phyloP scores from a whole-genome alignment of 306 rosid genomes.

The Rosa rugosa region DNA sequence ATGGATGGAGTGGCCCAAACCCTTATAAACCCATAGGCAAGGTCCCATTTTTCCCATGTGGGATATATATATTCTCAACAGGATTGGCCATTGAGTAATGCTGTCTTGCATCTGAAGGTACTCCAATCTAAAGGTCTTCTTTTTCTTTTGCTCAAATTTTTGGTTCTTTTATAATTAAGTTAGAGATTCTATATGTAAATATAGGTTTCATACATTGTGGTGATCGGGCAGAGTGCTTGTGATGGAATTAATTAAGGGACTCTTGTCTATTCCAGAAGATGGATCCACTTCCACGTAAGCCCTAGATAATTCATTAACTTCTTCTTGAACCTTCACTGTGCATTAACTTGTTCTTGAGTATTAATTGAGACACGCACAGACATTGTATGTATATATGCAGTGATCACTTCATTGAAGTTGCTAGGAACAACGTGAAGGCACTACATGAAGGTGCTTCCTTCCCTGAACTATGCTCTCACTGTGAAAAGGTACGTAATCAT shows the following conservation, averaged over 20 bases:
- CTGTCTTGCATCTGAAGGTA: slow-evolving; percentile 93
- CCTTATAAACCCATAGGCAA: too few relatives aligned
- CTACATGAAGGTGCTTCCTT: slow-evolving; percentile 33
- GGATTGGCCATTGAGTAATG: slow-evolving; percentile 90
- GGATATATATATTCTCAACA: too few relatives aligned
- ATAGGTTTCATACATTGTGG: slow-evolving; percentile 75
- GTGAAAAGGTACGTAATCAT: slow-evolving; percentile 63
- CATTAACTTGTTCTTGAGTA: background rate
- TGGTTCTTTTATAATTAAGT: background rate
- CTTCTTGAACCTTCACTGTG: too few relatives aligned
- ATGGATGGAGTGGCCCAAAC: too few relatives aligned
- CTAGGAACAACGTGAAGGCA: slow-evolving; percentile 68
- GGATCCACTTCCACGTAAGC: slow-evolving; percentile 66
- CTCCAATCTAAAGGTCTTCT: background rate
- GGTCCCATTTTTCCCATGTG: too few relatives aligned
- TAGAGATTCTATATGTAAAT: background rate
- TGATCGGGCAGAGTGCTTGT: slow-evolving; percentile 87
- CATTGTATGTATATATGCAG: slow-evolving; percentile 35
- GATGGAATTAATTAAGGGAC: slow-evolving; percentile 96
- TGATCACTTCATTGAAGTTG: slow-evolving; percentile 84
- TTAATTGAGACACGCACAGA: background rate
- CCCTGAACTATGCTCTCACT: slow-evolving; percentile 56
- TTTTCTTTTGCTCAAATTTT: background rate
- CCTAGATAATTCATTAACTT: background rate
- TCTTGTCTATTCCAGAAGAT: slow-evolving; percentile 59